Percentiles rank a stretch among this genome's conserved stretches.
Conservation (phyloP, 768 basidiomycete species). For the Boletus sensibilis region DNA sequence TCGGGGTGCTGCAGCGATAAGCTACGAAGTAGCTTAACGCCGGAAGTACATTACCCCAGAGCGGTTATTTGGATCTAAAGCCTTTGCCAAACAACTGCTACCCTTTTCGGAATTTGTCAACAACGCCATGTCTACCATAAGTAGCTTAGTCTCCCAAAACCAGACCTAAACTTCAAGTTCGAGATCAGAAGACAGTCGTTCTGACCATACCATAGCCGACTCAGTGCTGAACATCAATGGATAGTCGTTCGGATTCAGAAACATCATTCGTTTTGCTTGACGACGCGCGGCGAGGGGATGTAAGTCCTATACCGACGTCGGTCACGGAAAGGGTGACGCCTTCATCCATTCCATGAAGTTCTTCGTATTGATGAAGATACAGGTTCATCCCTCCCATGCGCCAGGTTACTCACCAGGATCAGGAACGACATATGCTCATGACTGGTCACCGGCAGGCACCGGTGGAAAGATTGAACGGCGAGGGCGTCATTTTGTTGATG, state of each 20-base stretch:
- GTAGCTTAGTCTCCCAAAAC: no score
- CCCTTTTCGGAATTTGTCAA: slow-evolving; percentile 1
- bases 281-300: slow-evolving; percentile 3
- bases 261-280: slow-evolving; percentile 50
- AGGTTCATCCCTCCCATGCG: slow-evolving; percentile 48
- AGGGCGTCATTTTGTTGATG: slow-evolving; percentile 83
- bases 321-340: slow-evolving; percentile 1
- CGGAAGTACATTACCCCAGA: background rate
- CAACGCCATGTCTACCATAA: background rate
- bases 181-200: no score
- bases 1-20: background rate
- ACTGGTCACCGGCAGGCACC: slow-evolving; percentile 62
- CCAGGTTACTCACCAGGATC: slow-evolving; percentile 48
- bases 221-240: slow-evolving; percentile 16
- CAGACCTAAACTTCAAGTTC: no score
- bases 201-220: background rate
- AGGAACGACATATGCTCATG: slow-evolving; percentile 59
- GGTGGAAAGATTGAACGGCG: slow-evolving; percentile 55
- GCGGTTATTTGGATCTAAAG: slow-evolving; percentile 31
- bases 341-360: background rate
- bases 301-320: background rate
- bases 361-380: background rate
- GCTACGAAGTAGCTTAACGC: no score
- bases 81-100: slow-evolving; percentile 31
- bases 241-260: slow-evolving; percentile 37